A percentile compares a stretch with the other conserved stretches of the same genome.
These are phyloP conservation scores for Zymoseptoria brevis DNA, from an alignment of 2,329 filamentous ascomycete species.

Conservation along the genomic window DNA sequence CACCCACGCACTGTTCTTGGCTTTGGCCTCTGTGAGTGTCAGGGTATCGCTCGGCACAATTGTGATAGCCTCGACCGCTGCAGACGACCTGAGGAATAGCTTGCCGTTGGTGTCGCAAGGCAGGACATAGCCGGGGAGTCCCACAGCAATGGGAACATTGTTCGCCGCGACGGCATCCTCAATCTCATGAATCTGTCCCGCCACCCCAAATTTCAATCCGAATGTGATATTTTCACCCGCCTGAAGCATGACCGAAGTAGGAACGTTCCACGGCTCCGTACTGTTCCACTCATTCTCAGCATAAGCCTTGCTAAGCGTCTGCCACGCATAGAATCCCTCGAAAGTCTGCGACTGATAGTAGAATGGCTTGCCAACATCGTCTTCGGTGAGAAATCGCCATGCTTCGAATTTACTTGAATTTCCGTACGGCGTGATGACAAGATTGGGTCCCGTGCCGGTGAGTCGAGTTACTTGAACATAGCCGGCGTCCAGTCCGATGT, in stretches of 20 bases:
- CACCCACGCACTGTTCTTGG: slow-evolving; percentile 17
- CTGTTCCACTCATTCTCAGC: slow-evolving; percentile 49
- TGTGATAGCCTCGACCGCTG: slow-evolving; percentile 35
- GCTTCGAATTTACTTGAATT: slow-evolving; percentile 46
- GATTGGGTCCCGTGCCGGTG: slow-evolving; percentile 44
- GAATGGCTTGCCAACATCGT: slow-evolving; percentile 28
- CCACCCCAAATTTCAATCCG: slow-evolving; percentile 46
- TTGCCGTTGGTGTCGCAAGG: slow-evolving; percentile 41
- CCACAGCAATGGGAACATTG: slow-evolving; percentile 43
- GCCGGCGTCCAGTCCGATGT: slow-evolving; percentile 53
- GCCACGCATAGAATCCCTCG: slow-evolving; percentile 56
- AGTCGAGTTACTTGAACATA: slow-evolving; percentile 49
- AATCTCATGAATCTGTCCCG: slow-evolving; percentile 39
- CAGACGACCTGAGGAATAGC: slow-evolving; percentile 40
- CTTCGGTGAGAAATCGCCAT: slow-evolving; percentile 47
- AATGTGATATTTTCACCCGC: slow-evolving; percentile 41
- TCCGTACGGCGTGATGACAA: slow-evolving; percentile 48
- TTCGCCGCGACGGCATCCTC: slow-evolving; percentile 40
- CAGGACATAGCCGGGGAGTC: slow-evolving; percentile 49
- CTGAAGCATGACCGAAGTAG: slow-evolving; percentile 41
- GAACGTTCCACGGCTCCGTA: slow-evolving; percentile 47
- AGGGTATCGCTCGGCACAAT: slow-evolving; percentile 35
- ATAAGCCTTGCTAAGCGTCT: slow-evolving; percentile 47
- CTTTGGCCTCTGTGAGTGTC: slow-evolving; percentile 23
- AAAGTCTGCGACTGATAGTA: slow-evolving; percentile 48